A percentile compares a stretch with the other conserved stretches of the same genome.
These are phyloP conservation scores for Colletotrichum sp. DNA, from an alignment of 2,329 filamentous ascomycete genomes.

Conservation along the genomic window DNA sequence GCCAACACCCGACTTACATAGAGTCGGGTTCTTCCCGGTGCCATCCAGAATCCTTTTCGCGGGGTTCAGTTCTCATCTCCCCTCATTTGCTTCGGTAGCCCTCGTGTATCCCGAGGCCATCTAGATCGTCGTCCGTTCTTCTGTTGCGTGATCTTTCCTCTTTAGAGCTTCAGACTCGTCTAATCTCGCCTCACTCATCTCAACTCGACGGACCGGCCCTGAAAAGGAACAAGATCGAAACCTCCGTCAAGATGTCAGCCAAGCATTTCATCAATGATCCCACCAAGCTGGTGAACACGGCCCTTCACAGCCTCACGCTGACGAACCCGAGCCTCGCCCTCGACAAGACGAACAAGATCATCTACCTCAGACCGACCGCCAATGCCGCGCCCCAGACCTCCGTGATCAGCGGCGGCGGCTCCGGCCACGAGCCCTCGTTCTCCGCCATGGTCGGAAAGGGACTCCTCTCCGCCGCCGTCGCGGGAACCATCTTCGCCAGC, in stretches of 20 bases:
- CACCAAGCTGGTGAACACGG: conserved; percentile 75
- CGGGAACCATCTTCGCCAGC: conserved; percentile 82
- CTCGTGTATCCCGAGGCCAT: not conserved
- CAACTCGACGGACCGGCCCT: not conserved
- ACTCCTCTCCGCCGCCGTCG: conserved; percentile 75
- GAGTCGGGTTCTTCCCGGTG: conserved; percentile 5
- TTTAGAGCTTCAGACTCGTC: not conserved
- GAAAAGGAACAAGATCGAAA: not conserved
- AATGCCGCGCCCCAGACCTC: conserved; percentile 64
- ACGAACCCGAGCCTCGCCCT: conserved; percentile 86
- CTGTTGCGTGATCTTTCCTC: not conserved
- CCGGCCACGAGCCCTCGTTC: conserved; percentile 83
- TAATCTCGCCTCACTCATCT: not conserved
- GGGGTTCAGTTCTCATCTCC: not conserved
- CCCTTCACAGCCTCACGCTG: conserved; percentile 77
- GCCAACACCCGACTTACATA: conserved; percentile 13
- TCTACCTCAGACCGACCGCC: conserved; percentile 71
- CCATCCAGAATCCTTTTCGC: not conserved
- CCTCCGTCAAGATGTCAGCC: conserved; percentile 46
- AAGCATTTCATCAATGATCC: conserved; percentile 94
- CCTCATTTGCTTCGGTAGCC: not conserved
- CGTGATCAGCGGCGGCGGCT: conserved; percentile 85
- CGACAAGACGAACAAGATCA: conserved; percentile 80
- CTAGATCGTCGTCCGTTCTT: not conserved
- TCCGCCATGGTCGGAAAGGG: conserved; percentile 78